Evolutionary conservation across 73 alveolate species (phyloP).

Genomic region (Tetrahymena thermophila): DNA sequence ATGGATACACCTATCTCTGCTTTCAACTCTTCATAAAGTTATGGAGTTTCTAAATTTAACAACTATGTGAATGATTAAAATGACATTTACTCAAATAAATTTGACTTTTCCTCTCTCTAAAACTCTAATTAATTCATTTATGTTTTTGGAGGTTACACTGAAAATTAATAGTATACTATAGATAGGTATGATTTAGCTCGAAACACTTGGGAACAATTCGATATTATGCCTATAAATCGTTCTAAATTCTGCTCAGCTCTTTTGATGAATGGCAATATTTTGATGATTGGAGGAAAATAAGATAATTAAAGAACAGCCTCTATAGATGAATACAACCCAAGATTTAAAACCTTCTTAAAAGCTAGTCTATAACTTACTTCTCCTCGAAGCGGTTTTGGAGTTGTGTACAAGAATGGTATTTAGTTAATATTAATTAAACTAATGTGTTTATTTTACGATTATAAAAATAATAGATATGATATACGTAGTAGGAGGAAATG

Average conservation of each 20-base stretch:
- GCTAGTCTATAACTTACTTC: constrained; percentile 41
- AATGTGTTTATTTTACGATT: neutral
- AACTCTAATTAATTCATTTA: neutral
- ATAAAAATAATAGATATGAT: constrained; percentile 19
- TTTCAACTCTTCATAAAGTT: neutral
- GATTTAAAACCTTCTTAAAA: constrained; percentile 31
- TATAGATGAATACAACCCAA: constrained; percentile 52
- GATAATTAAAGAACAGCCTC: constrained; percentile 59
- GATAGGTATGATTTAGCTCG: neutral
- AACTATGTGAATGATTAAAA: neutral
- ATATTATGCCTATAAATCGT: constrained; percentile 23
- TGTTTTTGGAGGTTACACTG: neutral
- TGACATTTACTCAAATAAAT: neutral
- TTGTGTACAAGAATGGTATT: constrained; percentile 30
- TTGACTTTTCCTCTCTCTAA: neutral
- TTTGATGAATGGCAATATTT: constrained; percentile 29
- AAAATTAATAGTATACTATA: neutral
- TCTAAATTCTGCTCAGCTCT: constrained; percentile 56
- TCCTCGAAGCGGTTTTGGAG: constrained; percentile 77
- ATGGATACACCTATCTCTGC: neutral
- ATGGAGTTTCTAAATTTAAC: neutral
- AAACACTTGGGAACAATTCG: neutral
- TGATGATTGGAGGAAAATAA: constrained; percentile 78
- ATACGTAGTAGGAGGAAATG: constrained; percentile 75
- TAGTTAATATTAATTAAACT: neutral